Evolutionary conservation across 495 filamentous ascomycete species (phyloP), one percentile per base, ranked within the genome.

Genomic region (Usnea hakonensis): DNA sequence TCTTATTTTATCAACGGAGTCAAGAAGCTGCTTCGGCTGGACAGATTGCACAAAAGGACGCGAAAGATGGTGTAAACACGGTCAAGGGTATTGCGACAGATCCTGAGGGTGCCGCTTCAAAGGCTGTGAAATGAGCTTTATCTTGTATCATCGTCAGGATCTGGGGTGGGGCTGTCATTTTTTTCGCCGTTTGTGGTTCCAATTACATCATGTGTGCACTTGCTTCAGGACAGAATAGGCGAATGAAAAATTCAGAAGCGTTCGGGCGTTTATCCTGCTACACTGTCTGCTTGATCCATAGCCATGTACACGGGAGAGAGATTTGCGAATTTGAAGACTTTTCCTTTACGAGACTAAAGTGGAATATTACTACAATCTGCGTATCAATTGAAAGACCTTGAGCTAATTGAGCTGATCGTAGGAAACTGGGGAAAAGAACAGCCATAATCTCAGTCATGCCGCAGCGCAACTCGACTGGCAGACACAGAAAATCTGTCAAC

Each of bases 1-100:
- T 97, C 69, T 65, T 80, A 65, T 57, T 84, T 70, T 95, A 85
- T 72, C 82, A 85, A 66, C 70, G 75, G 65, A 81, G 77, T 64
- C 72, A 85, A 63, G 87, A 87, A 79, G 79, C 68, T 41, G 73
- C 71, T 17, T 78, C 67, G 64, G 61, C 55, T 37, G 64, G 60
- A 3, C 73, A 73, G 44, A 71, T 67, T 13, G 60, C 75, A 36
- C 68, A 74, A 58, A 77, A 78, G 56, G 73, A 77, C 57, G 80
- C 72, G 57, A 77, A 82, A 70, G 76, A 79, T 35, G 71, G 81
- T 60, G 79, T 73, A 61, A 66, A 78, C 35, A 76, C 78, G 48
- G 73, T 77, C 3, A 76, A 78, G 69, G 77, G 74, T 6, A 72
- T 75, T 59, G 70, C 70, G 56, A 70, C 81, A 69, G 63, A 77